These are phyloP conservation scores for Magnolia kwangsiensis DNA, from an alignment of 164 flowering plant genomes.

Conservation along the genomic window DNA sequence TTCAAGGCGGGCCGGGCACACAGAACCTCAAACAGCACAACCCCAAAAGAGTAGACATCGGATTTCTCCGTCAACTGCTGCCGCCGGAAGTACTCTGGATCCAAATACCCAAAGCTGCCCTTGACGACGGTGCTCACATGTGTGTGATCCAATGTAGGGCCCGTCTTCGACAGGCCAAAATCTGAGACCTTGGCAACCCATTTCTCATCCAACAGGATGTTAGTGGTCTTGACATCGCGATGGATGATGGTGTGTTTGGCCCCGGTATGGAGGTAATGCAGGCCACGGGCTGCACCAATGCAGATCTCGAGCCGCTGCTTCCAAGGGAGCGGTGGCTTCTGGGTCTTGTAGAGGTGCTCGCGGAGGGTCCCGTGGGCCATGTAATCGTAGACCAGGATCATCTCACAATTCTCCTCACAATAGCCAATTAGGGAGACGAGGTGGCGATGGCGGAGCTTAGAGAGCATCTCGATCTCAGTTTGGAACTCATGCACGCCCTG, in stretches of 20 bases:
- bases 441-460: slow-evolving; percentile 44
- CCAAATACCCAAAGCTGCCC: slow-evolving; percentile 55
- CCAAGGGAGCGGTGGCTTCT: slow-evolving; percentile 41
- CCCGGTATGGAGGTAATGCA: slow-evolving; percentile 52
- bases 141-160: slow-evolving; percentile 37
- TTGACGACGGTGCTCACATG: slow-evolving; percentile 51
- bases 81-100: slow-evolving; percentile 50
- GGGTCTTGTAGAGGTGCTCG: slow-evolving; percentile 42
- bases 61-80: slow-evolving; percentile 46
- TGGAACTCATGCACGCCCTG: slow-evolving; percentile 51
- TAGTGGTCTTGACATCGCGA: slow-evolving; percentile 54
- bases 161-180: slow-evolving; percentile 46
- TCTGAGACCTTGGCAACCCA: slow-evolving; percentile 61
- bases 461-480: slow-evolving; percentile 59
- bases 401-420: slow-evolving; percentile 40
- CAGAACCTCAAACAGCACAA: slow-evolving; percentile 43
- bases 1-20: slow-evolving; percentile 41
- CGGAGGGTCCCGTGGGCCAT: slow-evolving; percentile 50
- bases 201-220: slow-evolving; percentile 46
- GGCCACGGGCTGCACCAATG: slow-evolving; percentile 51
- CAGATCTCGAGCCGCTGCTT: slow-evolving; percentile 46
- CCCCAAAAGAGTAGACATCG: slow-evolving; percentile 57
- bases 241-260: slow-evolving; percentile 48
- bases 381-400: slow-evolving; percentile 55
- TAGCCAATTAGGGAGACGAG: slow-evolving; percentile 52